These are phyloP conservation scores for Wickerhamiella sorbophila DNA, from an alignment of 805 yeast species.

Conservation along the genomic window DNA sequence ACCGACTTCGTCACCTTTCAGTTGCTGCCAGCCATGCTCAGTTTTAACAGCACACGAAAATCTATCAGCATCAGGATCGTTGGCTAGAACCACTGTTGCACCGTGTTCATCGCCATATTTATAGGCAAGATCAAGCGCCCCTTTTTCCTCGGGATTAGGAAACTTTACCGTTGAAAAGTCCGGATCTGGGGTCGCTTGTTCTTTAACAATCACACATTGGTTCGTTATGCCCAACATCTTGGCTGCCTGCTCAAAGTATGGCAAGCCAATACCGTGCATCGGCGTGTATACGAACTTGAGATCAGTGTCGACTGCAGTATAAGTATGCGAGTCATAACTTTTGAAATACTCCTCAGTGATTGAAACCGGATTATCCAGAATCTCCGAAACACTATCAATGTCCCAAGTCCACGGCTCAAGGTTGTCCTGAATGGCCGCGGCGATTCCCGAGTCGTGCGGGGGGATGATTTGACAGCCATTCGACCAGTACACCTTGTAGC, in stretches of 20 bases:
- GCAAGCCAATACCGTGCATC: constrained; percentile 87
- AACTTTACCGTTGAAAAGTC: constrained; percentile 71
- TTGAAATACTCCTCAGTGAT: constrained; percentile 3
- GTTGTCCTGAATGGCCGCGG: constrained; percentile 44
- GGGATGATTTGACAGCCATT: constrained; percentile 95
- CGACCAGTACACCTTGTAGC: constrained; percentile 84
- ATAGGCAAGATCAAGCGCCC: constrained; percentile 69
- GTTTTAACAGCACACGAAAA: constrained; percentile 62
- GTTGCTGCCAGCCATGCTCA: constrained; percentile 50
- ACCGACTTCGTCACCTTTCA: constrained; percentile 88
- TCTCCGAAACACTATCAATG: constrained; percentile 19
- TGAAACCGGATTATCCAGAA: background rate
- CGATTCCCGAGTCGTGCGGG: constrained; percentile 71
- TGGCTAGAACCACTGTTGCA: constrained; percentile 55
- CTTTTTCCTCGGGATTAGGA: constrained; percentile 94
- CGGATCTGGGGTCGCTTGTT: constrained; percentile 71
- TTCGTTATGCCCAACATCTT: constrained; percentile 26
- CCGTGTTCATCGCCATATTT: constrained; percentile 39
- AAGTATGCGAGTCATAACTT: background rate
- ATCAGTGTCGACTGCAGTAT: background rate
- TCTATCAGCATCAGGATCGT: constrained; percentile 95
- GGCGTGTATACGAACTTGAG: constrained; percentile 66
- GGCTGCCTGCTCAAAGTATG: constrained; percentile 36
- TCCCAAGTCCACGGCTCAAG: constrained; percentile 44
- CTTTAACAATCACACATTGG: constrained; percentile 34